Percentiles rank a stretch among this genome's conserved stretches.
phyloP scores from a whole-genome alignment of 1,284 basidiomycete species.

The Crepidotus sp. region DNA sequence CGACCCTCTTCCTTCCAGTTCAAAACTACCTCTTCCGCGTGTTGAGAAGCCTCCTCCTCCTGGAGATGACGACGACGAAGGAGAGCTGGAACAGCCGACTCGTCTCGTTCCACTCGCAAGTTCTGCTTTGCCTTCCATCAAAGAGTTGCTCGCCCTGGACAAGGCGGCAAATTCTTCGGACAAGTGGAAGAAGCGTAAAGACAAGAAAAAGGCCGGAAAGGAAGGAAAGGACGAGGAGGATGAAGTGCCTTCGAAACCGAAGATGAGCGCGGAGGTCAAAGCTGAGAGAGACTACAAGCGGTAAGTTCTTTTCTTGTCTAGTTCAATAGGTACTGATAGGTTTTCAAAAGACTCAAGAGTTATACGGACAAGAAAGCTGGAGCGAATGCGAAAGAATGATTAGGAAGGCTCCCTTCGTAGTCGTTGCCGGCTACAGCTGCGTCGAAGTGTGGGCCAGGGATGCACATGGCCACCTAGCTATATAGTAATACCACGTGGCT shows the following conservation, averaged over 20 bases:
- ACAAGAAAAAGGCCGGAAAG: slow-evolving; percentile 36
- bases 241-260: slow-evolving; percentile 9
- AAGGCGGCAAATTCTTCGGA: slow-evolving; percentile 57
- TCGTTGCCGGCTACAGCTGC: too few species aligned
- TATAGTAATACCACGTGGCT: too few species aligned
- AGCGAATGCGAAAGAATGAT: background rate
- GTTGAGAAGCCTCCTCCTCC: slow-evolving; percentile 1
- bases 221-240: slow-evolving; percentile 25
- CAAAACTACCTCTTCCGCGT: slow-evolving; percentile 14
- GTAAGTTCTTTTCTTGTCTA: slow-evolving; percentile 23
- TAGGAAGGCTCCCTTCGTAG: too few species aligned
- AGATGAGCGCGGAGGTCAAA: slow-evolving; percentile 33
- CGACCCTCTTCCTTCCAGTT: slow-evolving; percentile 3
- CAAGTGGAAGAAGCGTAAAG: slow-evolving; percentile 60
- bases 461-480: too few species aligned
- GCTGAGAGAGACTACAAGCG: slow-evolving; percentile 47
- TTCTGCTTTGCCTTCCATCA: slow-evolving; percentile 72
- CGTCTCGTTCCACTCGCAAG: slow-evolving; percentile 65
- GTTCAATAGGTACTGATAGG: background rate
- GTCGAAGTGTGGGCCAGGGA: too few species aligned
- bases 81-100: slow-evolving; percentile 32
- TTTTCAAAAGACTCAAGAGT: slow-evolving; percentile 36
- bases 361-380: slow-evolving; percentile 36
- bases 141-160: slow-evolving; percentile 71
- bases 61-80: slow-evolving; percentile 15